Conservation (phyloP, 2,329 filamentous ascomycete species). For the Venturia asperata region DNA sequence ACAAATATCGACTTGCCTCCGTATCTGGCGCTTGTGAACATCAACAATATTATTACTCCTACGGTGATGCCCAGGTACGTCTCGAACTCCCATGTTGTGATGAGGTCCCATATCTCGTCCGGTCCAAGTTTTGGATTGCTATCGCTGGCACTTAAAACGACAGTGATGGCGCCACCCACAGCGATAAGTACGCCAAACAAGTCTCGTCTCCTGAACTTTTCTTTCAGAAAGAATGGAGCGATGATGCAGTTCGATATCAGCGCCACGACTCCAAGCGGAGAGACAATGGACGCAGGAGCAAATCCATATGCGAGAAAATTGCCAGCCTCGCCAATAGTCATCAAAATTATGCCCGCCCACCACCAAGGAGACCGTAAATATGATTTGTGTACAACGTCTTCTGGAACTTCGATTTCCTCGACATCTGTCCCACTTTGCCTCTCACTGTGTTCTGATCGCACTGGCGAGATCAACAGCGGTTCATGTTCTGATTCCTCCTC, state of each 20-base stretch:
- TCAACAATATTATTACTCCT: conserved; percentile 64
- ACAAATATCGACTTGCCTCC: conserved; percentile 84
- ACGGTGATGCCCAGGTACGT: conserved; percentile 77
- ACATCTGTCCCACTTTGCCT: neutral
- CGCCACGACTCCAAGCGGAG: conserved; percentile 91
- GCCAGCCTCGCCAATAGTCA: conserved; percentile 86
- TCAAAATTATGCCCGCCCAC: conserved; percentile 91
- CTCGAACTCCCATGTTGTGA: conserved; percentile 82
- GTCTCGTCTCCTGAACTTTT: conserved; percentile 77
- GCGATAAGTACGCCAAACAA: conserved; percentile 83
- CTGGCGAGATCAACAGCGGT: conserved; percentile 12
- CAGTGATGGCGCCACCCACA: conserved; percentile 79
- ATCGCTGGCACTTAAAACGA: conserved; percentile 83
- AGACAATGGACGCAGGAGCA: conserved; percentile 94
- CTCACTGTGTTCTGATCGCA: conserved; percentile 13
- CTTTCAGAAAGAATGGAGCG: conserved; percentile 87
- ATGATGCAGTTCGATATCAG: conserved; percentile 96
- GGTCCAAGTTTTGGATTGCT: conserved; percentile 88
- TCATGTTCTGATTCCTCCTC: conserved; percentile 18
- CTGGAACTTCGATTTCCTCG: neutral
- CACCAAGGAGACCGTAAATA: conserved; percentile 91
- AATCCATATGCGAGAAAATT: conserved; percentile 98
- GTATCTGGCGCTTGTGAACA: conserved; percentile 76
- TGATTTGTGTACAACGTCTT: conserved; percentile 45
- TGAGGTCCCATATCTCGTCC: conserved; percentile 81